These are phyloP conservation scores for Cucumis sativus DNA, from an alignment of 306 rosid genomes.

Conservation along the genomic window Cucumber_9930_V3 NC_026655.2:5040001-5040500, in stretches of 20 bases:
- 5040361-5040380: constrained; percentile 17
- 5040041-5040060: constrained; percentile 23
- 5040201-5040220: constrained; percentile 26
- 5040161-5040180: constrained; percentile 19
- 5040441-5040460: constrained; percentile 26
- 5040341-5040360: constrained; percentile 33
- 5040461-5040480: constrained; percentile 12
- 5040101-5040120: constrained; percentile 21
- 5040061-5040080: constrained; percentile 12
- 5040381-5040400: constrained; percentile 13
- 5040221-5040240: constrained; percentile 11
- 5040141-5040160: constrained; percentile 13
- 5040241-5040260: constrained; percentile 23
- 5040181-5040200: constrained; percentile 26
- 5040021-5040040: constrained; percentile 22
- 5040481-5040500: constrained; percentile 7
- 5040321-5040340: constrained; percentile 21
- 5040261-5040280: constrained; percentile 10
- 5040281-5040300: constrained; percentile 11
- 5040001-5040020: constrained; percentile 25
- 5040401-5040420: constrained; percentile 23
- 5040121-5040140: constrained; percentile 1
- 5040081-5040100: constrained; percentile 19
- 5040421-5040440: constrained; percentile 34
- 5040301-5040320: constrained; percentile 11